Base-by-base conservation (phyloP, 2,329 filamentous ascomycete genomes). In the Tolypocladium capitatum region DNA sequence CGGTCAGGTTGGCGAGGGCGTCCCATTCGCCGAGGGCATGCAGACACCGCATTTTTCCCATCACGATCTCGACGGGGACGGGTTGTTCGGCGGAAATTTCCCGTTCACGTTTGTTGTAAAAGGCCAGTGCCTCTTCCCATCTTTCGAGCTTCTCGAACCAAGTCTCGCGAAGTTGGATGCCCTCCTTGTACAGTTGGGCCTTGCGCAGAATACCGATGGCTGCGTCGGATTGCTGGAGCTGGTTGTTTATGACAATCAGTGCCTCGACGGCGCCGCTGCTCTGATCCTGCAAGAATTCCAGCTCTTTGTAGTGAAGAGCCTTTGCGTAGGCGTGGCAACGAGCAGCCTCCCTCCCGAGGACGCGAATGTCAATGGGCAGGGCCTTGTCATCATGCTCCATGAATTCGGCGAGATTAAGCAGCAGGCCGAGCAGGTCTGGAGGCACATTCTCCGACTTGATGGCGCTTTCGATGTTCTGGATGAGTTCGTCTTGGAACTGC, bases 341-440 rank as follows among this genome's bases (percentile, higher is more conserved):
- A 20, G 86, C 91, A 44, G 92, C 92, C 63, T 97, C 94, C 61
- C 91, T 85, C 31, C 94, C 94, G 11, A 98, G 76, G 10, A 92
- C 89, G 44, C 92, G 77, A 53, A 99, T 96, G 61, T 99, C 94
- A 52, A 99, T 98, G 2, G 92, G 92, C 46, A 99, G 71, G 14
- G 94, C 91, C 65, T 98, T 98, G 64, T 99, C 92, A 58, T 98
- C 94, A 60, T 98, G 92, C 63, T 99, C 92, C 92, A 99, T 99
- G 64, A 98, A 99, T 63, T 99, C 92, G 21, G 92, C 92, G 45
- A 99, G 75, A 60, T 98, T 98, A 44, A 99, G 79, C 28, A 99
- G 73, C 45, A 96, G 84, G 51, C 95, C 91, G 9, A 98, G 73
- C 54, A 99, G 84, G 64, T 99, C 94, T 0, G 94, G 92, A 0